These are phyloP conservation scores for Claviceps purpurea DNA, from an alignment of 2,329 filamentous ascomycete species.

Conservation along the genomic window DNA sequence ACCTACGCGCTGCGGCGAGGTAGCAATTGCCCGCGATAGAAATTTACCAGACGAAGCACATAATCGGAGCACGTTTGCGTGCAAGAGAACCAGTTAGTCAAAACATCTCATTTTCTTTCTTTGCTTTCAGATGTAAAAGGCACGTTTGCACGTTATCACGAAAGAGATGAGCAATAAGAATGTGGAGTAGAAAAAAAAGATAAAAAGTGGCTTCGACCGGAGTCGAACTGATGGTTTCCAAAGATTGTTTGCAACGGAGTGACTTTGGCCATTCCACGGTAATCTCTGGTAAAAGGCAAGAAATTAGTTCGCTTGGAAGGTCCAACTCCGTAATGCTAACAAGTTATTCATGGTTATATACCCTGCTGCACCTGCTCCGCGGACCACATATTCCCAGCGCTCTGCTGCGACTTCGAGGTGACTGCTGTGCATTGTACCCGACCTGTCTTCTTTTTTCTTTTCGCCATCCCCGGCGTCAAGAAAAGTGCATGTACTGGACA, in stretches of 20 bases:
- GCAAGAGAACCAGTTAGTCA: no score
- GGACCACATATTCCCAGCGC: no score
- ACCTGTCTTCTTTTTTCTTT: no score
- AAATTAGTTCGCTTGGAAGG: slow-evolving; percentile 9
- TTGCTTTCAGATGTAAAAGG: not conserved
- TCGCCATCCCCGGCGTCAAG: no score
- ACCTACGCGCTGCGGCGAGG: no score
- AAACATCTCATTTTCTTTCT: no score
- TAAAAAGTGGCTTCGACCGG: not conserved
- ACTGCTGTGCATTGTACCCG: no score
- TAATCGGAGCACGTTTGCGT: no score
- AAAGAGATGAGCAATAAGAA: not conserved
- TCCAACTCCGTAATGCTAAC: slow-evolving; percentile 2
- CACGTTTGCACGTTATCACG: not conserved
- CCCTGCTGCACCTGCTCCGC: not conserved
- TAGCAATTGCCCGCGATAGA: no score
- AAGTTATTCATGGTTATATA: not conserved
- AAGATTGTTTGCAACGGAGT: slow-evolving; percentile 7
- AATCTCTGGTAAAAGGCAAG: slow-evolving; percentile 11
- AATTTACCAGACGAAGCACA: no score
- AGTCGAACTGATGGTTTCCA: slow-evolving; percentile 6
- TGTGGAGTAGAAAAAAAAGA: not conserved
- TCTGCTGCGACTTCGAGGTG: not conserved
- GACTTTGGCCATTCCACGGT: slow-evolving; percentile 9
- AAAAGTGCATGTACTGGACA: no score